Base-by-base conservation (phyloP, 768 basidiomycete genomes). In the Collybia sp. region DNA sequence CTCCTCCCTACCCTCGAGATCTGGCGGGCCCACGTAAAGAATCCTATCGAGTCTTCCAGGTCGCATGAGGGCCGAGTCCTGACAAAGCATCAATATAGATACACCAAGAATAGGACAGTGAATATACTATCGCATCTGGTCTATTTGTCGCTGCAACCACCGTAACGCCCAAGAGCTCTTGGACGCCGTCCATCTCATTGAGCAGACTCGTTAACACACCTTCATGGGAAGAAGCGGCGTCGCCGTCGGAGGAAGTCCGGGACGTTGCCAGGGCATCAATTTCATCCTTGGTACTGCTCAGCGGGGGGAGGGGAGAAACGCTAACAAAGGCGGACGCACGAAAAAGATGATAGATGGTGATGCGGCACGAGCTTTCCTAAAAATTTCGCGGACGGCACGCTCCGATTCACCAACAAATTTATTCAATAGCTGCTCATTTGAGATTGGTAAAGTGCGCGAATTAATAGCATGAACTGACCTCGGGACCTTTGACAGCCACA, bases 371-470 rank as follows among this genome's bases (percentile, higher is more conserved):
- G 96, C 96, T 64, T 96, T 99, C 43, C 90, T 72, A 66, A 99
- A 99, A 45, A 94, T 86, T 58, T 98, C 95, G 30, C 96, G 80
- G 12, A 99, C 88, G 0, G 92, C 91, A 36, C 89, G 77, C 65
- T 99, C 96, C 0, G 93, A 96, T 67, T 99, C 96, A 16, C 96
- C 96, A 13, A 99, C 93, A 56, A 85, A 99, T 66, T 98, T 98
- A 69, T 87, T 98, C 43, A 98, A 62, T 0, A 99, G 77, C 93
- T 98, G 57, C n/a, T 39, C 39, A 17, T 30, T 19, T 41, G 16
- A 43, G 19, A 33, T 44, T 34, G 40, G 48, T 53, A 41, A 33
- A 13, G 36, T 53, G 17, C 37, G 35, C 4, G 44, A 39, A 12
- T 9, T 50, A 19, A 16, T 48, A 42, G 33, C 16, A 30, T 46